Evolutionary conservation across 495 filamentous ascomycete genomes (phyloP).

Genomic region (Talaromyces adpressus): DNA sequence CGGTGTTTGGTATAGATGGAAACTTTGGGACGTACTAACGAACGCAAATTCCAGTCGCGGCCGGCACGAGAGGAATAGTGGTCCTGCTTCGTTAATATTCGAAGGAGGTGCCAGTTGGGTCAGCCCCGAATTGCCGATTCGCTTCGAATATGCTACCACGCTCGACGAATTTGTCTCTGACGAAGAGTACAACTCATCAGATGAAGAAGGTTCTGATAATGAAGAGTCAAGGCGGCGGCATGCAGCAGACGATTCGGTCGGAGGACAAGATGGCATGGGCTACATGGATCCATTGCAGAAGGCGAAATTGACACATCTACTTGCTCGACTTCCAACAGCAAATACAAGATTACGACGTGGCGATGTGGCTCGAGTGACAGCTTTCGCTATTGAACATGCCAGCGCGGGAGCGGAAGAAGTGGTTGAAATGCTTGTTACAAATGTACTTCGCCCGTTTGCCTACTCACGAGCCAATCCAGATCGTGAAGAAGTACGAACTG

Average conservation of each 20-base stretch:
- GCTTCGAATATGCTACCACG: slow-evolving; percentile 66
- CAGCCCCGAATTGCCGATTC: slow-evolving; percentile 55
- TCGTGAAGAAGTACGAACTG: slow-evolving; percentile 39
- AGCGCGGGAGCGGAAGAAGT: slow-evolving; percentile 77
- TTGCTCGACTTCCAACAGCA: slow-evolving; percentile 72
- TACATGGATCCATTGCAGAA: slow-evolving; percentile 83
- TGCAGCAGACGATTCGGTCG: slow-evolving; percentile 34
- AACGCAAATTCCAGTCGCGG: slow-evolving; percentile 18
- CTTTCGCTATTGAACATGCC: slow-evolving; percentile 86
- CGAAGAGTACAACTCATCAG: slow-evolving; percentile 77
- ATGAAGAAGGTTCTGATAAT: slow-evolving; percentile 78
- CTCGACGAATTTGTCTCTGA: slow-evolving; percentile 75
- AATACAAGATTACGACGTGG: slow-evolving; percentile 71
- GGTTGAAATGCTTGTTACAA: slow-evolving; percentile 76
- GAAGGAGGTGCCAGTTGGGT: slow-evolving; percentile 66
- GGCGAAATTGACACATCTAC: slow-evolving; percentile 71
- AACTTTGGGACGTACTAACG: slow-evolving; percentile 77
- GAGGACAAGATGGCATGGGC: slow-evolving; percentile 47
- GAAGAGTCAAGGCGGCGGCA: slow-evolving; percentile 56
- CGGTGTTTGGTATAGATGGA: slow-evolving; percentile 86
- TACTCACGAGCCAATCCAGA: slow-evolving; percentile 55
- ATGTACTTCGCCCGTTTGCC: slow-evolving; percentile 64
- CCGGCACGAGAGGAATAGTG: slow-evolving; percentile 20
- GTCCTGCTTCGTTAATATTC: slow-evolving; percentile 44
- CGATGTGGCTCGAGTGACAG: slow-evolving; percentile 78